These are phyloP conservation scores for Coemansia sp. DNA, from an alignment of 192 early-diverging fungal genomes.

Conservation along the genomic window DNA sequence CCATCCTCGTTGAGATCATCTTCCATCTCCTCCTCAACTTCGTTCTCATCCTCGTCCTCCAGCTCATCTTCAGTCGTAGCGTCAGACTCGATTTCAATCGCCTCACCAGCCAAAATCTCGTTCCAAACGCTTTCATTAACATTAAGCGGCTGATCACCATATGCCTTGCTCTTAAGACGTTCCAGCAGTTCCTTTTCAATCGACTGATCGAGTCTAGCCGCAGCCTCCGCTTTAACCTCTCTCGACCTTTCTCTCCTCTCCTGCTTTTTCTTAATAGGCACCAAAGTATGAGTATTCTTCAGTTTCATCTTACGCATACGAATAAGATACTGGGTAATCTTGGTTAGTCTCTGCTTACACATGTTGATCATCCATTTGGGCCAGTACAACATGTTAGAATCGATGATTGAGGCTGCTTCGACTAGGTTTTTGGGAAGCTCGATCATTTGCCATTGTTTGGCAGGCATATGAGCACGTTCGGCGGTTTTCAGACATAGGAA, in stretches of 20 bases:
- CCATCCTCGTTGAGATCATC: slow-evolving; percentile 42
- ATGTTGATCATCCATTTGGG: slow-evolving; percentile 88
- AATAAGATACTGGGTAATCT: slow-evolving; percentile 95
- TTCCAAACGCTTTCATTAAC: slow-evolving; percentile 87
- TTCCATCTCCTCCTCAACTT: slow-evolving; percentile 45
- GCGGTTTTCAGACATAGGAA: slow-evolving; percentile 95
- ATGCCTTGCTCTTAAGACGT: slow-evolving; percentile 88
- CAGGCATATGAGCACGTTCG: slow-evolving; percentile 91
- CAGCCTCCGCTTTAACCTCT: slow-evolving; percentile 88
- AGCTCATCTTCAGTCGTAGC: slow-evolving; percentile 70
- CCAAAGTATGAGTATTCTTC: slow-evolving; percentile 74
- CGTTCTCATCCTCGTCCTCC: slow-evolving; percentile 56
- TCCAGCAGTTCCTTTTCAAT: slow-evolving; percentile 97
- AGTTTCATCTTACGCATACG: slow-evolving; percentile 87
- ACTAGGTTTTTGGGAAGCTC: slow-evolving; percentile 90
- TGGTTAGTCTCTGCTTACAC: slow-evolving; percentile 95
- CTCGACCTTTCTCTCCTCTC: slow-evolving; percentile 83
- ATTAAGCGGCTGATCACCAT: slow-evolving; percentile 96
- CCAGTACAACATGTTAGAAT: slow-evolving; percentile 90
- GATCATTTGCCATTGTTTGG: slow-evolving; percentile 90
- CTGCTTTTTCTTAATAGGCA: slow-evolving; percentile 91
- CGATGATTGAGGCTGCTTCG: slow-evolving; percentile 80
- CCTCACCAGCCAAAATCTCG: slow-evolving; percentile 79
- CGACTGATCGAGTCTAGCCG: slow-evolving; percentile 83
- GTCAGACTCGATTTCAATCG: slow-evolving; percentile 66